These are phyloP conservation scores for Lasiodiplodia gonubiensis DNA, from an alignment of 2,329 filamentous ascomycete genomes.

Conservation along the genomic window DNA sequence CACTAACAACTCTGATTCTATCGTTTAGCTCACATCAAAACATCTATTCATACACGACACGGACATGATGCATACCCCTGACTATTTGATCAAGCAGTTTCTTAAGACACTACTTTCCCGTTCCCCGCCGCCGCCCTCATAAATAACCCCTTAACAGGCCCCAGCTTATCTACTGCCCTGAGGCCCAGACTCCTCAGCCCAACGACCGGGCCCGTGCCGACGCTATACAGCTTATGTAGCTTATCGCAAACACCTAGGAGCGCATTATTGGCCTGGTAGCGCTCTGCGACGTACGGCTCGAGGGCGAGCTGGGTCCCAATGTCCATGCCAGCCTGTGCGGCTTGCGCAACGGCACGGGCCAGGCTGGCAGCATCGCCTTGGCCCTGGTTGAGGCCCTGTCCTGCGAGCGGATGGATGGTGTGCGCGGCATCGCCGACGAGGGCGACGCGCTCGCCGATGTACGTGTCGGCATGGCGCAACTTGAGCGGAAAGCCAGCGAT, in stretches of 20 bases:
- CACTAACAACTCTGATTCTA: not conserved
- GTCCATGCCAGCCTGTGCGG: constrained; percentile 80
- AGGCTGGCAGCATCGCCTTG: constrained; percentile 87
- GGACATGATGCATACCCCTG: not conserved
- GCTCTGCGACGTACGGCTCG: constrained; percentile 79
- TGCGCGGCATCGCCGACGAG: constrained; percentile 95
- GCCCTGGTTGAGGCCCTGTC: constrained; percentile 92
- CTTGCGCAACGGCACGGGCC: constrained; percentile 73
- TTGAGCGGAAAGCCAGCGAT: constrained; percentile 90
- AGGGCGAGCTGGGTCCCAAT: constrained; percentile 79
- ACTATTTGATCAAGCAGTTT: no score
- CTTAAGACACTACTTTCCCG: constrained; percentile 27
- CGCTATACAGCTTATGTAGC: constrained; percentile 89
- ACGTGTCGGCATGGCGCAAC: constrained; percentile 91
- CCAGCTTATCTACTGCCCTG: constrained; percentile 74
- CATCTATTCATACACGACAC: not conserved
- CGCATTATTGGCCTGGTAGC: constrained; percentile 80
- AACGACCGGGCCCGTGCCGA: constrained; percentile 78
- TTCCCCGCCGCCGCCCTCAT: constrained; percentile 70
- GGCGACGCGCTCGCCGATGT: constrained; percentile 87
- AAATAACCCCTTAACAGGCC: constrained; percentile 79
- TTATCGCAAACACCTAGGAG: constrained; percentile 85
- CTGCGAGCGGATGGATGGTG: constrained; percentile 91
- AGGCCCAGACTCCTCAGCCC: constrained; percentile 79
- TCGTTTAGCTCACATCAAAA: not conserved